Evolutionary conservation across 345 rosid genomes (phyloP).

Genomic region (Physaria fendleri): DNA sequence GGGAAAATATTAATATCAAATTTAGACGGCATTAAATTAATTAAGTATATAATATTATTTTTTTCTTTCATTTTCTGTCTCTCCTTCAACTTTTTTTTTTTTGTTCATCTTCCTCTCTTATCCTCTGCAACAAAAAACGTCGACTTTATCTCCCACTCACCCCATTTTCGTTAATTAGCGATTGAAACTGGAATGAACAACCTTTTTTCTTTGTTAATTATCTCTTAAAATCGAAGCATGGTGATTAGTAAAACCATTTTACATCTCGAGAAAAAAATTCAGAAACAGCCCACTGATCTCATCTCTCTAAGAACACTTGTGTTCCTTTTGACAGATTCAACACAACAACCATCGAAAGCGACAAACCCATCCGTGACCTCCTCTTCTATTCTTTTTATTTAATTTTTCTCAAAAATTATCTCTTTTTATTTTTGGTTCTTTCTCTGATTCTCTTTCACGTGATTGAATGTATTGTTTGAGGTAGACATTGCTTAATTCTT

Average conservation of each 20-base stretch:
- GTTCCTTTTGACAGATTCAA: constrained; percentile 21
- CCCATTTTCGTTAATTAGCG: background rate
- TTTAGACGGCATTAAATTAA: background rate
- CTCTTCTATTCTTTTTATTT: background rate
- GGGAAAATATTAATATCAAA: background rate
- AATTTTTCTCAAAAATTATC: background rate
- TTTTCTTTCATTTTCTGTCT: background rate
- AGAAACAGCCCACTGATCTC: constrained; percentile 27
- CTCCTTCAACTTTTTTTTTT: background rate
- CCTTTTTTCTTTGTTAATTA: background rate
- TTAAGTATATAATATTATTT: background rate
- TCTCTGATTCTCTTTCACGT: constrained; percentile 17
- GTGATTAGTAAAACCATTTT: background rate
- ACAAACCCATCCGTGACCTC: constrained; percentile 33
- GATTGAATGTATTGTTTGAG: constrained; percentile 6
- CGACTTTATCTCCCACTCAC: background rate
- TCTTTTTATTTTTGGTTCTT: background rate
- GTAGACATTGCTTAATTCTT: constrained; percentile 23
- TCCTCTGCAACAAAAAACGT: constrained; percentile 19
- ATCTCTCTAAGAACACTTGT: constrained; percentile 15
- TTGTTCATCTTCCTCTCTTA: background rate
- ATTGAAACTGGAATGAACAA: background rate
- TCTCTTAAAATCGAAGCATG: background rate
- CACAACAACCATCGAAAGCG: constrained; percentile 12
- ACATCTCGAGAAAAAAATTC: constrained; percentile 22